These are phyloP conservation scores for Colletotrichum tanaceti DNA, from an alignment of 2,329 filamentous ascomycete species.

Conservation along the genomic window DNA sequence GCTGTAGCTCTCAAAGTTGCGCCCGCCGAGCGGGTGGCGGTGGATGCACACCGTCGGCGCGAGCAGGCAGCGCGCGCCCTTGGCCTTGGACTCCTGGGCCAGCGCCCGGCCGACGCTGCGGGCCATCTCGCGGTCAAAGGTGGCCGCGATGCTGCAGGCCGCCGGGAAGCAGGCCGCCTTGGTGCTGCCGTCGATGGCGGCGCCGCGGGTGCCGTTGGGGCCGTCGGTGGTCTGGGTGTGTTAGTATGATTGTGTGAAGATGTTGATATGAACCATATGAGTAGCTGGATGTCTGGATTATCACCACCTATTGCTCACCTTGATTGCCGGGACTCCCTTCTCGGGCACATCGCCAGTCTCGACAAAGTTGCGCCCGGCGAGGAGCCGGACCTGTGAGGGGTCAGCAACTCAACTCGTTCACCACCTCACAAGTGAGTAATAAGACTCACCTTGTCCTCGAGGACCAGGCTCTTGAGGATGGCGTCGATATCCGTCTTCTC, in stretches of 20 bases:
- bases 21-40: conserved; percentile 71
- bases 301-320: conserved; percentile 7
- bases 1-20: conserved; percentile 69
- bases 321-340: conserved; percentile 36
- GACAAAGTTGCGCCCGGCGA: conserved; percentile 38
- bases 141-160: conserved; percentile 77
- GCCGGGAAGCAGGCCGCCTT: conserved; percentile 66
- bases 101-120: conserved; percentile 76
- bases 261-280: too few relatives aligned
- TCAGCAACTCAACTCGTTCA: background rate
- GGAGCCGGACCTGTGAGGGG: conserved; percentile 28
- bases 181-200: conserved; percentile 37
- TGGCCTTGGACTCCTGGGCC: conserved; percentile 76
- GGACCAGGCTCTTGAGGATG: conserved; percentile 47
- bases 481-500: conserved; percentile 41
- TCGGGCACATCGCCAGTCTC: conserved; percentile 28
- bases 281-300: too few relatives aligned
- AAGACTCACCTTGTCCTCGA: conserved; percentile 47
- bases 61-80: conserved; percentile 75
- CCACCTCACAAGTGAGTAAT: too few relatives aligned
- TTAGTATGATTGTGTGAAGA: too few relatives aligned
- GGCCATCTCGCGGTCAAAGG: conserved; percentile 76
- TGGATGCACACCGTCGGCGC: conserved; percentile 71
- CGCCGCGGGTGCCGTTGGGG: conserved; percentile 39
- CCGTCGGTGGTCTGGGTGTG: conserved; percentile 30